Conservation (phyloP, 805 yeast genomes). For the Saturnispora serradocipensis region DNA sequence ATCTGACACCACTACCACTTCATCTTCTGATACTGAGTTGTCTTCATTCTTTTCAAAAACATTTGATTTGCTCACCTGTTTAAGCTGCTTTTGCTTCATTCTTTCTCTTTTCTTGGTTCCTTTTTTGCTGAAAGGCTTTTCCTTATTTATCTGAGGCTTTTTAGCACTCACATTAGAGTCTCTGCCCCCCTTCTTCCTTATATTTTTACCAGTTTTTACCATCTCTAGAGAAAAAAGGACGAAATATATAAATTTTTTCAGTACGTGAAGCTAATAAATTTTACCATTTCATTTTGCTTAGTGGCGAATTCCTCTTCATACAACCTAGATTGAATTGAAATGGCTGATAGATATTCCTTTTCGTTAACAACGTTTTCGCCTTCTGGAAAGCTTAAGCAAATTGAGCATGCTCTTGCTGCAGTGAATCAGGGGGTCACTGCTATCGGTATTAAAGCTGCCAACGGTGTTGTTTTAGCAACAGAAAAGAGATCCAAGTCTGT, state of each 20-base stretch:
- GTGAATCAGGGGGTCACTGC: constrained; percentile 98
- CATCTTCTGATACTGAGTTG: constrained; percentile 6
- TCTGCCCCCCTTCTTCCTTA: constrained; percentile 6
- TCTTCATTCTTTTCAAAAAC: constrained; percentile 2
- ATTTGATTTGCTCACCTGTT: constrained; percentile 1
- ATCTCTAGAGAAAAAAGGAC: background rate
- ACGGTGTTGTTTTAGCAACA: constrained; percentile 94
- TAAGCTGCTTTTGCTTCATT: background rate
- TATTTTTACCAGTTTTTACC: background rate
- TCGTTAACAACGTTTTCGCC: constrained; percentile 97
- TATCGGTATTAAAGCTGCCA: constrained; percentile 85
- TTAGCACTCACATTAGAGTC: constrained; percentile 1
- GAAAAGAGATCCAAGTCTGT: constrained; percentile 83
- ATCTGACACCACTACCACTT: background rate
- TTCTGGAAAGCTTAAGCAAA: constrained; percentile 95
- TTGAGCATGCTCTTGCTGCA: constrained; percentile 94
- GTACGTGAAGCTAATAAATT: background rate
- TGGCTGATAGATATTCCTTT: constrained; percentile 98
- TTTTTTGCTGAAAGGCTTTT: background rate
- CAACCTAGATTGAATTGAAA: constrained; percentile 21
- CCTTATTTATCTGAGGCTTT: constrained; percentile 3
- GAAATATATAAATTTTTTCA: background rate
- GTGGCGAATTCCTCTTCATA: constrained; percentile 1
- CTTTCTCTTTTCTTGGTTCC: background rate
- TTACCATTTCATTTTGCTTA: background rate